Percentiles rank a stretch among this genome's conserved stretches.
Evolutionary conservation across 805 yeast species (phyloP).

Genomic region (Starmera quercuum): DNA sequence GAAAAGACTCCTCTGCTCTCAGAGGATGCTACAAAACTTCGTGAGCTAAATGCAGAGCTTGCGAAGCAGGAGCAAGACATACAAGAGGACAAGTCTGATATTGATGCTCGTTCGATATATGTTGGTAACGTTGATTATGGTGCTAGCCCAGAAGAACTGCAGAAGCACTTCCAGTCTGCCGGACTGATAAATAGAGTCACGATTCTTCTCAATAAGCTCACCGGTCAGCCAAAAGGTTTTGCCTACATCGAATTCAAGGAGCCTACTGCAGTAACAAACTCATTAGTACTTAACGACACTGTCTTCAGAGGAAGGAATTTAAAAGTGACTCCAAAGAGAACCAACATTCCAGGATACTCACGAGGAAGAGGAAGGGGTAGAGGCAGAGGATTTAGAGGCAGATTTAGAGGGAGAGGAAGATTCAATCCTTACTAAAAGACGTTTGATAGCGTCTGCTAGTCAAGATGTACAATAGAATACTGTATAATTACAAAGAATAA

Average conservation of each 20-base stretch:
- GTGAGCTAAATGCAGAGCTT: slow-evolving; percentile 47
- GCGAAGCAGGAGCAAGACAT: slow-evolving; percentile 33
- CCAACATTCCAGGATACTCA: slow-evolving; percentile 68
- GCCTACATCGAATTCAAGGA: slow-evolving; percentile 83
- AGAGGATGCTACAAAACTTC: slow-evolving; percentile 53
- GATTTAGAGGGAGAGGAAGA: slow-evolving; percentile 33
- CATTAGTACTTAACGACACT: slow-evolving; percentile 58
- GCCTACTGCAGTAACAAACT: slow-evolving; percentile 53
- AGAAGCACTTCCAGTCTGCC: slow-evolving; percentile 58
- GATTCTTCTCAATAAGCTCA: slow-evolving; percentile 59
- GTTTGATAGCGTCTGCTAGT: no score
- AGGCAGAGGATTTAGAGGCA: slow-evolving; percentile 35
- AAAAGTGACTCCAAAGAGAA: slow-evolving; percentile 71
- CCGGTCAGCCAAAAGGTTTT: slow-evolving; percentile 82
- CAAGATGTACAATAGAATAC: no score
- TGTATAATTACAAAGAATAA: no score
- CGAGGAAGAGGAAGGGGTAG: slow-evolving; percentile 42
- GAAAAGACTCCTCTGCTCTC: slow-evolving; percentile 29
- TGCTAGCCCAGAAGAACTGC: slow-evolving; percentile 72
- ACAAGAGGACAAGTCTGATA: slow-evolving; percentile 47
- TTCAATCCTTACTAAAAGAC: slow-evolving; percentile 32
- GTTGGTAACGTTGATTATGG: slow-evolving; percentile 83
- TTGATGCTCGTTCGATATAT: slow-evolving; percentile 71
- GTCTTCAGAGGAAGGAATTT: slow-evolving; percentile 61
- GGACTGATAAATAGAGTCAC: slow-evolving; percentile 79